Percentiles rank a stretch among this genome's conserved stretches.
These are phyloP conservation scores for Hypoxylon sp. DNA, from an alignment of 2,329 filamentous ascomycete genomes.

Conservation along the genomic window DNA sequence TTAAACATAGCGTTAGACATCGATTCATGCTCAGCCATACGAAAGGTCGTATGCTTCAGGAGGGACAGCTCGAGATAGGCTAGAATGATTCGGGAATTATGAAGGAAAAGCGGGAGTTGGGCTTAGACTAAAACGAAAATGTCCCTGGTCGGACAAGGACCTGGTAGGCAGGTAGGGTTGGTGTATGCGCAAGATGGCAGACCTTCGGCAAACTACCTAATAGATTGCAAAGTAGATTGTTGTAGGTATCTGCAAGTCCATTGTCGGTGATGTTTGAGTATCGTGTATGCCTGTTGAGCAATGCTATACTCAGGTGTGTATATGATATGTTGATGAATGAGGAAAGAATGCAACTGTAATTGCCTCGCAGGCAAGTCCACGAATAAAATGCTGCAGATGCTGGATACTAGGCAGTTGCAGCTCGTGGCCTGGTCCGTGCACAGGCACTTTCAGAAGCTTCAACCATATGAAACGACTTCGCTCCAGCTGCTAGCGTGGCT, in stretches of 20 bases:
- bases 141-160: slow-evolving; percentile 2
- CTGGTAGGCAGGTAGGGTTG: background rate
- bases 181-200: background rate
- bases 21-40: background rate
- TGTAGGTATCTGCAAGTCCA: too few relatives aligned
- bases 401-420: background rate
- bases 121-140: background rate
- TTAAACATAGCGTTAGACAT: background rate
- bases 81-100: background rate
- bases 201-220: background rate
- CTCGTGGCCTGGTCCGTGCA: background rate
- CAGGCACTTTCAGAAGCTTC: background rate
- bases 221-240: background rate
- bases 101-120: background rate
- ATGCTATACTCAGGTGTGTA: background rate
- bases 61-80: background rate
- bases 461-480: slow-evolving; percentile 31
- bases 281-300: background rate
- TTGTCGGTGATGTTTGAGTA: background rate
- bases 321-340: background rate
- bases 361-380: background rate
- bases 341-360: background rate
- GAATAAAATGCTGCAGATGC: slow-evolving; percentile 1
- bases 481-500: slow-evolving; percentile 31
- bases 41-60: background rate